Evolutionary conservation across 164 flowering plant species (phyloP).

Genomic region (Vitis rupestris): DNA sequence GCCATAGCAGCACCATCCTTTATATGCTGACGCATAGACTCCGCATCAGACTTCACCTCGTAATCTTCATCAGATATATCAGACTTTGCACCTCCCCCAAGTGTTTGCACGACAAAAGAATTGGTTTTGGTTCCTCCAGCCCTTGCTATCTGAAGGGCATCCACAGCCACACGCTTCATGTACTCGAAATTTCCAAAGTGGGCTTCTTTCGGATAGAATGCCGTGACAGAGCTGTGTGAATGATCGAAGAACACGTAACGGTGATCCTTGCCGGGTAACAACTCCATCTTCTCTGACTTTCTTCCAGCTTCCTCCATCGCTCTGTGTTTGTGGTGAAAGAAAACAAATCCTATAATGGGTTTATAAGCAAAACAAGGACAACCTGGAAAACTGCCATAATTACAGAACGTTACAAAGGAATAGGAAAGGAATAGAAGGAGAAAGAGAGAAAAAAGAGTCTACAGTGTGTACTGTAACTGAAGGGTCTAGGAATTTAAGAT

Average conservation of each 20-base stretch:
- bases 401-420: too few species aligned
- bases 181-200: neutral
- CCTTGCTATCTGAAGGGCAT: neutral
- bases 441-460: too few species aligned
- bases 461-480: too few species aligned
- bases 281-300: neutral
- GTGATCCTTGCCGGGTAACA: neutral
- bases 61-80: neutral
- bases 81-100: neutral
- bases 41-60: constrained; percentile 2
- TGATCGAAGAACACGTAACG: neutral
- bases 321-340: neutral
- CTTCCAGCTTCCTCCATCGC: neutral
- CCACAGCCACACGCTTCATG: neutral
- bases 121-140: neutral
- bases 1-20: neutral
- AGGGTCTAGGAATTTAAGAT: too few species aligned
- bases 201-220: neutral
- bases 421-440: too few species aligned
- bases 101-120: neutral
- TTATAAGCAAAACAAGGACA: too few species aligned
- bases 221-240: neutral
- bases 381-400: too few species aligned
- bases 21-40: neutral
- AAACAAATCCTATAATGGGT: neutral